Conservation (phyloP, 2,329 filamentous ascomycete genomes). For the Didymella segeticola region DNA sequence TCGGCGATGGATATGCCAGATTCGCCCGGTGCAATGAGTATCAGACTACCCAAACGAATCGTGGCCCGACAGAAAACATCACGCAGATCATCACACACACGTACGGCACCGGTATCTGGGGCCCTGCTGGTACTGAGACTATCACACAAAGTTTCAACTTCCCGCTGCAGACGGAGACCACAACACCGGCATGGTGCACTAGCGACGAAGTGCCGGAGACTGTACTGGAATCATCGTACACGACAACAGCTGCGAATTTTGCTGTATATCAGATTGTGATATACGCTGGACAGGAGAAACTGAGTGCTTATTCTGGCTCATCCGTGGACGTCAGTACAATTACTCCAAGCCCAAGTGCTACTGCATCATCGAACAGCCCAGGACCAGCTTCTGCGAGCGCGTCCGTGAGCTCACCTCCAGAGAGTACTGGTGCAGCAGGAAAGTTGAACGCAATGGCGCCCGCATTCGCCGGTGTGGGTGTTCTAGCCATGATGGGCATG, state of each 20-base stretch:
- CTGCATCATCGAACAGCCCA: background rate
- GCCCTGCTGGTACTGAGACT: background rate
- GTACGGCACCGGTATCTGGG: slow-evolving; percentile 14
- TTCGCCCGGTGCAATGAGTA: background rate
- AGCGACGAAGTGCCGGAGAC: slow-evolving; percentile 6
- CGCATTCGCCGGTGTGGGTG: slow-evolving; percentile 6
- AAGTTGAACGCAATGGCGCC: background rate
- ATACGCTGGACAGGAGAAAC: slow-evolving; percentile 11
- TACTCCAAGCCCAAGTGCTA: background rate
- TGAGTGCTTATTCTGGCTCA: slow-evolving; percentile 6
- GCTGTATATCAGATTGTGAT: slow-evolving; percentile 11
- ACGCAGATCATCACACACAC: slow-evolving; percentile 1
- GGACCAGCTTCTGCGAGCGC: background rate
- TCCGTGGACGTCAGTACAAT: background rate
- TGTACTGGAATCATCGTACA: background rate
- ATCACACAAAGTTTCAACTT: background rate
- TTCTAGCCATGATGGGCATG: slow-evolving; percentile 1
- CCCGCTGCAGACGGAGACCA: background rate
- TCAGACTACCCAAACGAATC: background rate
- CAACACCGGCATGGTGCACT: slow-evolving; percentile 10
- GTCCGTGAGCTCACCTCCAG: background rate
- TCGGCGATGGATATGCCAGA: slow-evolving; percentile 5
- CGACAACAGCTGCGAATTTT: background rate
- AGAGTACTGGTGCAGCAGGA: slow-evolving; percentile 7
- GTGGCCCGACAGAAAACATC: background rate